Evolutionary conservation across 1,284 basidiomycete species (phyloP).

Genomic region (Ceratobasidium sp.): DNA sequence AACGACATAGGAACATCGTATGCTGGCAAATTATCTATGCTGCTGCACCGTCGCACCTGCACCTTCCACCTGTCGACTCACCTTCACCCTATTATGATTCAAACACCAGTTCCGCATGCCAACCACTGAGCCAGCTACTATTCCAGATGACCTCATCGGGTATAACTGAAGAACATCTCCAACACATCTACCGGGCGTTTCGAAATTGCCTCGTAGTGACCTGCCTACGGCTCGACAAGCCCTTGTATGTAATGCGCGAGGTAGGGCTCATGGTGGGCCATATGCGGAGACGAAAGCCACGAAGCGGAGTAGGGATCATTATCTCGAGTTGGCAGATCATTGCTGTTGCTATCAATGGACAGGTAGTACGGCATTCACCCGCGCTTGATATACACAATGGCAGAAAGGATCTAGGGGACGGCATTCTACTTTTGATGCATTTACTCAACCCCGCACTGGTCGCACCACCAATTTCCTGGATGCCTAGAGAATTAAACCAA

Average conservation of each 20-base stretch:
- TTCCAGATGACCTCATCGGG: neutral
- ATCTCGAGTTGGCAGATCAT: conserved; percentile 15
- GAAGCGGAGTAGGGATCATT: conserved; percentile 2
- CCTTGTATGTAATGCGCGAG: neutral
- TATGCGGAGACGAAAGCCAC: neutral
- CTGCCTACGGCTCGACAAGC: neutral
- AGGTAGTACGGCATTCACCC: conserved; percentile 17
- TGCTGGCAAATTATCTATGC: conserved; percentile 7
- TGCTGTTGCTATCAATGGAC: conserved; percentile 5
- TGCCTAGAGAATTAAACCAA: neutral
- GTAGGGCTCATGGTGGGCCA: neutral
- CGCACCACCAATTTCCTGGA: neutral
- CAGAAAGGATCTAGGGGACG: conserved; percentile 8
- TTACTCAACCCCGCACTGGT: conserved; percentile 2
- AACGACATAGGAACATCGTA: neutral
- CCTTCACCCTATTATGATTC: neutral
- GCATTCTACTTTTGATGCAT: neutral
- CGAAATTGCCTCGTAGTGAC: conserved; percentile 17
- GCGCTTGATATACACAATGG: conserved; percentile 5
- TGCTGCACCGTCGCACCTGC: neutral
- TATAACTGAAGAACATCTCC: neutral
- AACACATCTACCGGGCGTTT: conserved; percentile 5
- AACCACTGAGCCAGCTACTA: neutral
- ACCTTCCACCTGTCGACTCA: neutral
- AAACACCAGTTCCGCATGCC: neutral